Conservation (phyloP, 1,139 yeast species). For the Pneumocystis sp. region DNA sequence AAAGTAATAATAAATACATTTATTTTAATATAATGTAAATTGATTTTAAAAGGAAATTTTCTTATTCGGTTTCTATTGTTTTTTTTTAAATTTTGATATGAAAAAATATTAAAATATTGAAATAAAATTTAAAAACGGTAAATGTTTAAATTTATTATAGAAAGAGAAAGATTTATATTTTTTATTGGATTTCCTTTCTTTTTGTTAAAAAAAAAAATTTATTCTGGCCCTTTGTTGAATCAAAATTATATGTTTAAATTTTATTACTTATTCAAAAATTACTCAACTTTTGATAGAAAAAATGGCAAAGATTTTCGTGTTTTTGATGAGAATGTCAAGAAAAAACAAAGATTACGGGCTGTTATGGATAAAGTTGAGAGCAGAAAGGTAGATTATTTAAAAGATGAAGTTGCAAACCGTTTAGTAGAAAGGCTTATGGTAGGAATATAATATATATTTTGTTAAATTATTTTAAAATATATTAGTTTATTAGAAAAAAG, state of each 20-base stretch:
- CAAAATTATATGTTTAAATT: not conserved
- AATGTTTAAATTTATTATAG: not conserved
- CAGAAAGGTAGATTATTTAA: slow-evolving; percentile 53
- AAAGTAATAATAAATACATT: not conserved
- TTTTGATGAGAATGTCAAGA: slow-evolving; percentile 50
- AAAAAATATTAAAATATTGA: too few species aligned
- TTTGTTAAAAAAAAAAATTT: not conserved
- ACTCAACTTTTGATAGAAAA: slow-evolving; percentile 16
- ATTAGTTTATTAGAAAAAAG: slow-evolving; percentile 37
- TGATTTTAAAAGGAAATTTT: not conserved
- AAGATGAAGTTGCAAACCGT: slow-evolving; percentile 59
- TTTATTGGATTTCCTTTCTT: not conserved
- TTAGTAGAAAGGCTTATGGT: slow-evolving; percentile 65
- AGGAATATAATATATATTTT: slow-evolving; percentile 6
- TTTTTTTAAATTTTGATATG: not conserved
- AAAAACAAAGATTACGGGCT: slow-evolving; percentile 43
- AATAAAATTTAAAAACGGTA: too few species aligned
- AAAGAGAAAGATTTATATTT: not conserved
- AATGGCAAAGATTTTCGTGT: slow-evolving; percentile 24
- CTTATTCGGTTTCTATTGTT: not conserved
- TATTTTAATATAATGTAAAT: not conserved
- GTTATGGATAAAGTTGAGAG: slow-evolving; percentile 33
- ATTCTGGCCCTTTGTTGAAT: not conserved
- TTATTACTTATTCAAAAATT: not conserved
- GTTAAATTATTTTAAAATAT: not conserved